Evolutionary conservation across 2,329 filamentous ascomycete species (phyloP).

Genomic region (Fusarium odoratissimum): DNA sequence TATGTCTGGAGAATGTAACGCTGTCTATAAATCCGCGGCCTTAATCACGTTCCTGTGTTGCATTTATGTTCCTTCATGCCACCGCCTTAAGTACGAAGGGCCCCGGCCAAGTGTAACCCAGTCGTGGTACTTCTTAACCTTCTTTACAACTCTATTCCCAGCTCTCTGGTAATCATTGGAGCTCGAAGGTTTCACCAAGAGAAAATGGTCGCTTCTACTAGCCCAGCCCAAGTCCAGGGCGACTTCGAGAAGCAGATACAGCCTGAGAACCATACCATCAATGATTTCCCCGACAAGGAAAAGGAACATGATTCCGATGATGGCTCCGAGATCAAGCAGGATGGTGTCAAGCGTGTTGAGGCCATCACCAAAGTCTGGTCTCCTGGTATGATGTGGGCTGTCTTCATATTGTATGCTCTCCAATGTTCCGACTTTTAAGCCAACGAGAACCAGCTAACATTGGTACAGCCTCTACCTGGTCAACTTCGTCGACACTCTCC

Average conservation of each 20-base stretch:
- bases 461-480: slow-evolving; percentile 53
- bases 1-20: slow-evolving; percentile 17
- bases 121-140: not conserved
- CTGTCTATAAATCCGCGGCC: slow-evolving; percentile 24
- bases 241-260: slow-evolving; percentile 37
- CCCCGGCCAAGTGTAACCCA: not conserved
- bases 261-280: slow-evolving; percentile 7
- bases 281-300: slow-evolving; percentile 17
- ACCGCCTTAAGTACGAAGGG: slow-evolving; percentile 1
- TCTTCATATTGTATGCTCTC: slow-evolving; percentile 53
- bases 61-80: slow-evolving; percentile 1
- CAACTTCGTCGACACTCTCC: slow-evolving; percentile 53
- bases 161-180: not conserved
- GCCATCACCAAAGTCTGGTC: slow-evolving; percentile 56
- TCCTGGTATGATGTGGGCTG: slow-evolving; percentile 51
- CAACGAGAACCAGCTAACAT: not conserved
- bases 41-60: not conserved
- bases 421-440: too few relatives aligned
- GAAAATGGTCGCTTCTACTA: slow-evolving; percentile 10
- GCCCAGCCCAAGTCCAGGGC: slow-evolving; percentile 4
- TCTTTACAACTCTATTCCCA: not conserved
- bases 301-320: slow-evolving; percentile 35
- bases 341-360: slow-evolving; percentile 54
- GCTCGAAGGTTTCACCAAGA: not conserved
- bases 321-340: slow-evolving; percentile 48